Conservation (phyloP, 2,329 filamentous ascomycete species). For the Ilyonectria mors-panacis region DNA sequence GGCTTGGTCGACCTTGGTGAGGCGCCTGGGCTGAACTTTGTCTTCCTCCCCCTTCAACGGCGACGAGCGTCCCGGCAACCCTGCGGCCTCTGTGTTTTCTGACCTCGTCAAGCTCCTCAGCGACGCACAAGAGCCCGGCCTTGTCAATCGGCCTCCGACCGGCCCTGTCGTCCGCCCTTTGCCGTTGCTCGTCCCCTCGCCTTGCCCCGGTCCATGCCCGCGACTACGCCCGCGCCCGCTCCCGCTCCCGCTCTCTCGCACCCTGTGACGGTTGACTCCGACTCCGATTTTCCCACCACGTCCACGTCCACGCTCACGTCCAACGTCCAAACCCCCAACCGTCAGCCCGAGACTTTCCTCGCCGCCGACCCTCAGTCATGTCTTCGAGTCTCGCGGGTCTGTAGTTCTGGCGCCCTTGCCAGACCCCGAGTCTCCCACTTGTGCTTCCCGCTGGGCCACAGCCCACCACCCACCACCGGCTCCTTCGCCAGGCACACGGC, state of each 20-base stretch:
- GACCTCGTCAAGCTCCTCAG: conserved; percentile 4
- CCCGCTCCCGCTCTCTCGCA: conserved; percentile 17
- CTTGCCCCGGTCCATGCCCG: conserved; percentile 34
- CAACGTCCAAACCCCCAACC: conserved; percentile 34
- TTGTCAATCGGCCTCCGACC: conserved; percentile 26
- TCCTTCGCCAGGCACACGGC: conserved; percentile 33
- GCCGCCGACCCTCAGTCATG: conserved; percentile 59
- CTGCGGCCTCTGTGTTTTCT: neutral
- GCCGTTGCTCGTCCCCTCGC: conserved; percentile 4
- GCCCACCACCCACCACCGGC: conserved; percentile 18
- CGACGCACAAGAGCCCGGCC: conserved; percentile 19
- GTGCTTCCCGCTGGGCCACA: conserved; percentile 38
- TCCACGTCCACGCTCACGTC: too few species aligned
- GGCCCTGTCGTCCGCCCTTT: conserved; percentile 14
- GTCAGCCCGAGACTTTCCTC: conserved; percentile 48
- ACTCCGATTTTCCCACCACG: conserved; percentile 24
- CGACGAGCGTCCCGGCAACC: conserved; percentile 30
- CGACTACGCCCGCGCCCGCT: conserved; percentile 21
- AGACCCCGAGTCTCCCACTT: conserved; percentile 55
- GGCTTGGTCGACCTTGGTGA: conserved; percentile 35
- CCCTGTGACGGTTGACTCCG: conserved; percentile 11
- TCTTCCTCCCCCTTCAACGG: conserved; percentile 45
- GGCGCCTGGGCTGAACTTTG: conserved; percentile 47
- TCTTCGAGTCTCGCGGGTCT: conserved; percentile 59
- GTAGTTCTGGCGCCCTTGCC: conserved; percentile 65